Conservation (phyloP, 2,329 filamentous ascomycete species). For the Aureobasidium vineae region DNA sequence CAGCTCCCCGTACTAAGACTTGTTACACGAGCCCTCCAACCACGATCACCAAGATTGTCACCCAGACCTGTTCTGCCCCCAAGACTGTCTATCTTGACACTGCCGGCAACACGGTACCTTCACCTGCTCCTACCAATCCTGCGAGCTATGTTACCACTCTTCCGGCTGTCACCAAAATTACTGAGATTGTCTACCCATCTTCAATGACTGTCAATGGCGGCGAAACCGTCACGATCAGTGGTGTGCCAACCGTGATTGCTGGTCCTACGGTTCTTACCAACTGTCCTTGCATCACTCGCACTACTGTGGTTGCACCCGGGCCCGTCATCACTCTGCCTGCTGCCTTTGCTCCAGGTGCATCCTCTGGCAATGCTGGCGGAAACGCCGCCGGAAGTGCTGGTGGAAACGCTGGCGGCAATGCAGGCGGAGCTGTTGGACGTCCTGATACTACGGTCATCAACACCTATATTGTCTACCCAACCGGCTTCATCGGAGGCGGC, state of each 20-base stretch:
- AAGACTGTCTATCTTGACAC: conserved; percentile 6
- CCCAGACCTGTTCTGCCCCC: neutral
- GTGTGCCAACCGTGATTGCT: neutral
- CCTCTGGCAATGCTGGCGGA: neutral
- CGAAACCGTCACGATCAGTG: neutral
- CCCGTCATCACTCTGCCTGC: conserved; percentile 1
- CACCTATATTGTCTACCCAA: neutral
- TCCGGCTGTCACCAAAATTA: neutral
- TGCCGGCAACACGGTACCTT: neutral
- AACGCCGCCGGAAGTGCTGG: neutral
- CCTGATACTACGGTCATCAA: neutral
- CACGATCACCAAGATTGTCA: neutral
- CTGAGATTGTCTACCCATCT: neutral
- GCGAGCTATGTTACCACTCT: conserved; percentile 1
- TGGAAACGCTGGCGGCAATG: neutral
- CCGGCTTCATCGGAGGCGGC: neutral
- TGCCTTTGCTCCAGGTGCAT: neutral
- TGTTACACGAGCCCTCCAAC: conserved; percentile 4
- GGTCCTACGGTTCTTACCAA: neutral
- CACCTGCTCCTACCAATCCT: conserved; percentile 1
- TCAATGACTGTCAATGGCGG: conserved; percentile 5
- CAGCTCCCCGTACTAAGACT: conserved; percentile 5
- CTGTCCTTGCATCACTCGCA: neutral
- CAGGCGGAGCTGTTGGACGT: neutral
- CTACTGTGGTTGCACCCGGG: neutral